phyloP scores from a whole-genome alignment of 139 green algal species.

The Tetraselmis chui region DNA sequence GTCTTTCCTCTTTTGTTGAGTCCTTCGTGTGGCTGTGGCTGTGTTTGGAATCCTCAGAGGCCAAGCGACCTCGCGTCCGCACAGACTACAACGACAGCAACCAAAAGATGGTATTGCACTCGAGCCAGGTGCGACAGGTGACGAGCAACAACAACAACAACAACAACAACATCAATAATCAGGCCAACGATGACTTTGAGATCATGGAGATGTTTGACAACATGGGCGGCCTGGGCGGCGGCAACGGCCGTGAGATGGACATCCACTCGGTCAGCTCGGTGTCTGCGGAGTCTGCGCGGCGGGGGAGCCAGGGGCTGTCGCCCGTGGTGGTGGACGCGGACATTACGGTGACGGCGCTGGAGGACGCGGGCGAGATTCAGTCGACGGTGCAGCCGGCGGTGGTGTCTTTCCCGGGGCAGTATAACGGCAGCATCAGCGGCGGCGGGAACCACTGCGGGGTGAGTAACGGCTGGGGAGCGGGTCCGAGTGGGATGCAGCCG shows the following conservation, averaged over 20 bases:
- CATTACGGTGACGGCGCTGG: background rate
- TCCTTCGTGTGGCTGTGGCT: background rate
- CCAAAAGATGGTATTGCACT: background rate
- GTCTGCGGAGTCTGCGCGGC: no score
- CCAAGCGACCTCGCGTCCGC: background rate
- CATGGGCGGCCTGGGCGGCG: background rate
- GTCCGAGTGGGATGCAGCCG: background rate
- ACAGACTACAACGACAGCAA: background rate
- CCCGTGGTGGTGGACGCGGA: background rate
- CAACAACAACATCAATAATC: no score
- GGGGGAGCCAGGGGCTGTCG: background rate
- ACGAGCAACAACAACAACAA: no score
- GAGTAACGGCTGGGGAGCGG: no score
- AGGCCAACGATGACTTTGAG: background rate
- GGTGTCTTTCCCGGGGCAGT: background rate
- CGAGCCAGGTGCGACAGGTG: background rate
- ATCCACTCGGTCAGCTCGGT: background rate
- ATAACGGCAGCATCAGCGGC: background rate
- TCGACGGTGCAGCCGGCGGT: background rate
- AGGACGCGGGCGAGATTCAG: background rate
- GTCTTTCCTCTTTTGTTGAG: background rate
- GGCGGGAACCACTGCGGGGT: no score
- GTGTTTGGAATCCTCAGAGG: no score
- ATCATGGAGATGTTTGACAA: conserved; percentile 1
- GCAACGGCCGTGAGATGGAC: background rate